These are phyloP conservation scores for Potentilla sterilis DNA, from an alignment of 306 rosid genomes.

Conservation along the genomic window DNA sequence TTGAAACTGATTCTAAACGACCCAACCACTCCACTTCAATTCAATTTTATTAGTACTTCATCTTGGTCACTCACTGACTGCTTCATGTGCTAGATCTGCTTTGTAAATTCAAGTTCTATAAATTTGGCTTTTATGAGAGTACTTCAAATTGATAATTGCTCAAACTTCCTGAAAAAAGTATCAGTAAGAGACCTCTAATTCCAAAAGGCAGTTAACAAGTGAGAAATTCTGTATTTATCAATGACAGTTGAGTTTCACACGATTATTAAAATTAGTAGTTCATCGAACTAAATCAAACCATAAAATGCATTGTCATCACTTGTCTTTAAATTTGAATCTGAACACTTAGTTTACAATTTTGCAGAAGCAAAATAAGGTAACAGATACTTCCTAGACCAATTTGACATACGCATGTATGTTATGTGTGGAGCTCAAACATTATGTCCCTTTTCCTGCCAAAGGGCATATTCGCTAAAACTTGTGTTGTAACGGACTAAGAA, in stretches of 20 bases:
- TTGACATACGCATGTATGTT: not conserved
- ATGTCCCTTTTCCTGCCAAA: too few relatives aligned
- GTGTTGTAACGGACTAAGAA: too few relatives aligned
- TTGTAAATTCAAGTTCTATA: not conserved
- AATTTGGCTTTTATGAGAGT: not conserved
- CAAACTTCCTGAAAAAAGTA: not conserved
- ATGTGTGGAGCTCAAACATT: not conserved
- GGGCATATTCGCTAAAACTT: too few relatives aligned
- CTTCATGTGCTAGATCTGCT: not conserved
- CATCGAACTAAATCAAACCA: not conserved
- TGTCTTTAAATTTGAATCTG: too few relatives aligned
- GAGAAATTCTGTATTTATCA: too few relatives aligned
- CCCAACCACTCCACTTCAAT: not conserved
- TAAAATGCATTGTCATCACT: too few relatives aligned
- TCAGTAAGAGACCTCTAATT: too few relatives aligned
- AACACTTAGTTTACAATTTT: not conserved
- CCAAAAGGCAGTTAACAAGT: not conserved
- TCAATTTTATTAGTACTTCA: not conserved
- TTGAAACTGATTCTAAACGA: not conserved
- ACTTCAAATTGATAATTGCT: not conserved
- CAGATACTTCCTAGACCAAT: too few relatives aligned
- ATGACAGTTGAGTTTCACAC: not conserved
- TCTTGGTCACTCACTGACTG: not conserved
- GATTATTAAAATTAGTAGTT: not conserved
- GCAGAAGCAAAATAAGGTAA: too few relatives aligned